These are phyloP conservation scores for Mollisiaceae sp. DNA, from an alignment of 2,329 filamentous ascomycete species.

Conservation along the genomic window DNA sequence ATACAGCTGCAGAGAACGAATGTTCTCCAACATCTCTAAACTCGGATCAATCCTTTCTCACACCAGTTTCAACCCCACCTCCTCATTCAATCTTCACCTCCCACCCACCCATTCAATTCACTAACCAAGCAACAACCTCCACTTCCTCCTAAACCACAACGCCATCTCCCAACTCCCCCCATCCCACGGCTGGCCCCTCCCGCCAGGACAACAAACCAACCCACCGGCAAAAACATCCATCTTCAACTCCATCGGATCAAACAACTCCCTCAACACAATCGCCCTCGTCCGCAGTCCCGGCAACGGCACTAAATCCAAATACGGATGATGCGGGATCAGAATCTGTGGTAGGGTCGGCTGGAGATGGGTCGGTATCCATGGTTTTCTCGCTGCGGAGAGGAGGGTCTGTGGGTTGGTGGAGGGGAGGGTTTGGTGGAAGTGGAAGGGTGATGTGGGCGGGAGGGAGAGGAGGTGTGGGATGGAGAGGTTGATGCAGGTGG, in stretches of 20 bases:
- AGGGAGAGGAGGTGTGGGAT: conserved; percentile 26
- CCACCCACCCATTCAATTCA: too few species aligned
- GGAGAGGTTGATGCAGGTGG: conserved; percentile 38
- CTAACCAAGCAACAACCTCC: conserved; percentile 32
- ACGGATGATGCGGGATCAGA: conserved; percentile 46
- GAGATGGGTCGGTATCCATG: conserved; percentile 42
- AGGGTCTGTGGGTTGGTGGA: conserved; percentile 33
- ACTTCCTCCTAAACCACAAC: conserved; percentile 44
- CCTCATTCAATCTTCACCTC: too few species aligned
- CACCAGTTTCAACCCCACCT: too few species aligned
- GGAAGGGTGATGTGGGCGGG: conserved; percentile 44
- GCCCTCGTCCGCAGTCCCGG: conserved; percentile 43
- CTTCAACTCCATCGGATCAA: conserved; percentile 46
- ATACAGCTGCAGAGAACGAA: too few species aligned
- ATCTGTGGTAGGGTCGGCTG: conserved; percentile 47
- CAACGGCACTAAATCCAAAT: conserved; percentile 46
- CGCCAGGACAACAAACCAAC: not conserved
- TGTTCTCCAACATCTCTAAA: too few species aligned
- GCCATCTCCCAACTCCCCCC: conserved; percentile 30
- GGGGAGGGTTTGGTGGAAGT: conserved; percentile 27
- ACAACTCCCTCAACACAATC: conserved; percentile 42
- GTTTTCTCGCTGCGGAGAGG: conserved; percentile 28
- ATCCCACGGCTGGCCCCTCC: conserved; percentile 44
- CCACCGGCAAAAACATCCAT: conserved; percentile 44
- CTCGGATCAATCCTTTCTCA: too few species aligned